Base-by-base conservation (phyloP, 192 early-diverging fungal species). In the Helicostylum pulchrum region DNA sequence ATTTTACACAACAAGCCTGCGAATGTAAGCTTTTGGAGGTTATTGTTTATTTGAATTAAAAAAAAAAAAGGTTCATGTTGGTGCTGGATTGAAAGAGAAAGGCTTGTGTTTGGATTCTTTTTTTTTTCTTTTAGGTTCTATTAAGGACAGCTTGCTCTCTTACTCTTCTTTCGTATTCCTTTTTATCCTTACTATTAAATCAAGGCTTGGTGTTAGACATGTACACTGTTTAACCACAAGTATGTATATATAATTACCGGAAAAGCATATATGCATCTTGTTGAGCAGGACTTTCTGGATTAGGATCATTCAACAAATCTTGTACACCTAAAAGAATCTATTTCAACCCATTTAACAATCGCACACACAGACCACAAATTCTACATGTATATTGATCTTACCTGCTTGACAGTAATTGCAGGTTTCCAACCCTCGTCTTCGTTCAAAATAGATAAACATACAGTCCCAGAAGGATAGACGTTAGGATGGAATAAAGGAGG, bases 371-470 rank as follows among this genome's bases (percentile, higher is more conserved):
- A 26, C 26, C 26, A 7, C 23, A 23, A 8, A 23, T 26, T 46
- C n/a, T n/a, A n/a, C n/a, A n/a, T 43, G 0, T 17, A 31, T 47
- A 21, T 26, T n/a, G 0, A 23, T 30, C 32, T 62, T 61, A 85
- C 84, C 77, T 99, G 95, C 62, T 99, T 99, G 56, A 99, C 79
- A 5, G 93, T 97, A 61, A 99, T 95, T 17, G 92, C 88, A 23
- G 93, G 93, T 72, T 94, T 94, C 93, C 93, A 95, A 36, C 79
- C 96, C 63, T 98, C 88, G 15, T 97, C 94, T 50, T 93, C 94
- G 64, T 97, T 95, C 55, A 99, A 74, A 66, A 99, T 99, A 1
- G 94, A 96, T 48, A 99, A 78, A 62, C 97, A 99, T 19, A 99
- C 94, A 2, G 95, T 97, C 61, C 97, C 97, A 3, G 93, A 95